phyloP scores from a whole-genome alignment of 257 asterid species.

The Lycium barbarum region DNA sequence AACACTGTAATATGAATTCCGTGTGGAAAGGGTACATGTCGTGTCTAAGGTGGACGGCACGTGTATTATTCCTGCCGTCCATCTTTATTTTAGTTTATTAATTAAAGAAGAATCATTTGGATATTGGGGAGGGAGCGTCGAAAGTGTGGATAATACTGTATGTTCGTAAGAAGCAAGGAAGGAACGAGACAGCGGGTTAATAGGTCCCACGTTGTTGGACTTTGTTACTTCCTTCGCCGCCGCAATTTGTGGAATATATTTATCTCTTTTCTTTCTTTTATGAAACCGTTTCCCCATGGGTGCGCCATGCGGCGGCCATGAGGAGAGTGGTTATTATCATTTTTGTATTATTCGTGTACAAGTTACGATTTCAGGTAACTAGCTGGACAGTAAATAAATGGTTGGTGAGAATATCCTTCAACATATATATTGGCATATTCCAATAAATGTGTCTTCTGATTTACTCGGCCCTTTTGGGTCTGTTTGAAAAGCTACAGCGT shows the following conservation, averaged over 20 bases:
- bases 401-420: too few relatives aligned
- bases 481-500: too few relatives aligned
- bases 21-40: conserved; percentile 79
- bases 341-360: too few relatives aligned
- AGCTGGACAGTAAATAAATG: too few relatives aligned
- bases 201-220: conserved; percentile 44
- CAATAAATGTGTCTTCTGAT: too few relatives aligned
- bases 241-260: conserved; percentile 60
- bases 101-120: not conserved
- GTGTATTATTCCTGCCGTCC: conserved; percentile 60
- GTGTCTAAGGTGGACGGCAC: conserved; percentile 64
- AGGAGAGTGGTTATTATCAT: too few relatives aligned
- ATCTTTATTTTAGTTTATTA: not conserved
- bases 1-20: conserved; percentile 39
- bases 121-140: not conserved
- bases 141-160: not conserved
- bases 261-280: not conserved
- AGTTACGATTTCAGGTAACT: too few relatives aligned
- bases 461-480: too few relatives aligned
- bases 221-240: conserved; percentile 45
- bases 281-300: too few relatives aligned
- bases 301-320: conserved; percentile 17
- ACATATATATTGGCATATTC: too few relatives aligned
- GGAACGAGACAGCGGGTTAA: conserved; percentile 44
- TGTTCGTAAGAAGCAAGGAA: conserved; percentile 33